Percentiles rank a stretch among this genome's conserved stretches.
These are phyloP conservation scores for Durio zibethinus DNA, from an alignment of 345 rosid species.

Conservation along the genomic window DNA sequence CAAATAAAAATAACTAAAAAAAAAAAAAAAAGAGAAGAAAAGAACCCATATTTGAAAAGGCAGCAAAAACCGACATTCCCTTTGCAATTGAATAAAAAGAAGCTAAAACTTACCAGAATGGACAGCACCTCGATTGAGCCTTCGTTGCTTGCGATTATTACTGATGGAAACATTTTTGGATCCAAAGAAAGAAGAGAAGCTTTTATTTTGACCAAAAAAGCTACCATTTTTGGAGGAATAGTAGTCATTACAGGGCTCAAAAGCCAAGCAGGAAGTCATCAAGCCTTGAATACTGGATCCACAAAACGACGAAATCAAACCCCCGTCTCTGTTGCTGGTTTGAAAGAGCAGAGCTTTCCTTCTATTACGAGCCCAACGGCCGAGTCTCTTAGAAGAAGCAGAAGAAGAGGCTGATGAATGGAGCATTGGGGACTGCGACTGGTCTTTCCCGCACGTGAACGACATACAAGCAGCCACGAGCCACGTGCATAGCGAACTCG, in stretches of 20 bases:
- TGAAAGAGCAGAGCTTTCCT: conserved; percentile 33
- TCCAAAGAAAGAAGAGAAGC: conserved; percentile 35
- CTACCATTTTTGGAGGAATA: conserved; percentile 40
- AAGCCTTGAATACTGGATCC: conserved; percentile 37
- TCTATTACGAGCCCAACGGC: conserved; percentile 42
- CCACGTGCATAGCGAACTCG: conserved; percentile 89
- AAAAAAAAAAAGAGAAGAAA: background rate
- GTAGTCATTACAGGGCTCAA: conserved; percentile 63
- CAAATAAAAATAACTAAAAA: background rate
- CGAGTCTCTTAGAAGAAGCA: conserved; percentile 25
- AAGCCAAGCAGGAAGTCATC: conserved; percentile 58
- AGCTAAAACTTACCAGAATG: conserved; percentile 32
- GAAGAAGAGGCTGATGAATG: conserved; percentile 25
- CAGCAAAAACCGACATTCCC: no score
- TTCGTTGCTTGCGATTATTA: conserved; percentile 37
- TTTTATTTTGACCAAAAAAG: conserved; percentile 22
- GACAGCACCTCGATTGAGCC: conserved; percentile 34
- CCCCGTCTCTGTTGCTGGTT: conserved; percentile 4
- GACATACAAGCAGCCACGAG: conserved; percentile 87
- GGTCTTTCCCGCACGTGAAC: conserved; percentile 43
- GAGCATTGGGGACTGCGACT: conserved; percentile 14
- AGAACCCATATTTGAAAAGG: no score
- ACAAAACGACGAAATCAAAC: conserved; percentile 30
- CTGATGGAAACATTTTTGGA: conserved; percentile 26
- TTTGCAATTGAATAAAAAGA: background rate